Evolutionary conservation across 2,329 filamentous ascomycete genomes (phyloP).

Genomic region (Ceratocystis harringtonii): DNA sequence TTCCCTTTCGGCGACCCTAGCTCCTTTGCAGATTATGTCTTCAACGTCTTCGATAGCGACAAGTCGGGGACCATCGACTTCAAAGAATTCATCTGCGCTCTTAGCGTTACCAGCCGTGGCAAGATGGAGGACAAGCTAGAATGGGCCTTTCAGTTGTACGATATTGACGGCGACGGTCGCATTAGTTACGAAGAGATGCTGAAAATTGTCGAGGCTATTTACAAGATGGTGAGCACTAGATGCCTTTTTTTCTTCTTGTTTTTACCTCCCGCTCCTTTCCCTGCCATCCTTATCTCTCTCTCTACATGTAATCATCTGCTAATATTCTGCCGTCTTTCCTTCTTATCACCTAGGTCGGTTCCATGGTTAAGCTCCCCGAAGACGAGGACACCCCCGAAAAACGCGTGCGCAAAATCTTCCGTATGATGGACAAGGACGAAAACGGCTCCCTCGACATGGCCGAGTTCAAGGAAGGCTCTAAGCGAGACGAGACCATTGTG

Average conservation of each 20-base stretch:
- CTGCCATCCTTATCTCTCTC: neutral
- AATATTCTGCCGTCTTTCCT: neutral
- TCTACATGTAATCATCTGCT: neutral
- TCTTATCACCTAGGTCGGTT: conserved; percentile 55
- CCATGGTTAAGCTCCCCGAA: conserved; percentile 96
- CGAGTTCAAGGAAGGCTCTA: conserved; percentile 98
- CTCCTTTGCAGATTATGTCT: conserved; percentile 96
- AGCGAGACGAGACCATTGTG: conserved; percentile 96
- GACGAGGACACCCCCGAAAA: conserved; percentile 99
- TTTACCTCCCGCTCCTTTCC: neutral
- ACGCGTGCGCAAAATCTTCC: conserved; percentile 93
- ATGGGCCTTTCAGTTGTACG: conserved; percentile 98
- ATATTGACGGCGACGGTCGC: conserved; percentile 97
- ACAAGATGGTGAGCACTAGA: conserved; percentile 70
- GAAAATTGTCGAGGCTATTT: conserved; percentile 95
- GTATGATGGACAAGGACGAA: conserved; percentile 99
- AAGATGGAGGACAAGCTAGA: conserved; percentile 99
- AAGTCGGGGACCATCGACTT: conserved; percentile 97
- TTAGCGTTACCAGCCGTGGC: conserved; percentile 90
- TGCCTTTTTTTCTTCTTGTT: neutral
- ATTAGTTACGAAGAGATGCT: conserved; percentile 99
- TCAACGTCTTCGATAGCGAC: conserved; percentile 97
- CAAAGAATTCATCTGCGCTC: conserved; percentile 97
- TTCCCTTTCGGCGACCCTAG: conserved; percentile 97
- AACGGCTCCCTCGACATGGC: conserved; percentile 93